Conservation (phyloP, 1,284 basidiomycete genomes). For the Puccinia polysora region DNA sequence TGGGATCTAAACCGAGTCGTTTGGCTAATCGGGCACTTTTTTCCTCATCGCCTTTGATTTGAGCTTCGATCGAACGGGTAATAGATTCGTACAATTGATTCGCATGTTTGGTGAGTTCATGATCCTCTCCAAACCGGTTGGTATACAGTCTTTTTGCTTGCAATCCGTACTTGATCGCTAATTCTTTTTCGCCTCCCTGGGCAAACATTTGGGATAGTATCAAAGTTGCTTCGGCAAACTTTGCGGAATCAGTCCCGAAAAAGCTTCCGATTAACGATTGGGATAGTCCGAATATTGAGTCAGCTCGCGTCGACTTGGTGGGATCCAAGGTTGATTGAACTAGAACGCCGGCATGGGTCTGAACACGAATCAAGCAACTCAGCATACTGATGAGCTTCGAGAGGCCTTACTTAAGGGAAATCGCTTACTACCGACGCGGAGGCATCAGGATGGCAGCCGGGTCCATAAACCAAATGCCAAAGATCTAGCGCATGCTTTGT, state of each 20-base stretch:
- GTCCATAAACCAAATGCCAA: constrained; percentile 58
- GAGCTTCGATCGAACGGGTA: constrained; percentile 36
- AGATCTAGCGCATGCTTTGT: constrained; percentile 58
- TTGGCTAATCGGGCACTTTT: constrained; percentile 30
- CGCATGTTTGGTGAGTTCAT: constrained; percentile 40
- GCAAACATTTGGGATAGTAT: constrained; percentile 37
- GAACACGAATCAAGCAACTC: no score
- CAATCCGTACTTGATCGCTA: constrained; percentile 31
- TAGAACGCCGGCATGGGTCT: constrained; percentile 41
- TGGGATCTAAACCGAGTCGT: constrained; percentile 37
- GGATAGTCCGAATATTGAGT: constrained; percentile 39
- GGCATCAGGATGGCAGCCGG: constrained; percentile 45
- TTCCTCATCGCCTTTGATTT: constrained; percentile 43
- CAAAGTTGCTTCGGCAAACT: constrained; percentile 41
- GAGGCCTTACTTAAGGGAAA: neutral
- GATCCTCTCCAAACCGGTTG: constrained; percentile 29
- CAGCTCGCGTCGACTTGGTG: constrained; percentile 8
- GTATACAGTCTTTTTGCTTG: constrained; percentile 31
- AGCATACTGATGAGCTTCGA: neutral
- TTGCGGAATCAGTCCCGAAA: constrained; percentile 30
- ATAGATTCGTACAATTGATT: constrained; percentile 23
- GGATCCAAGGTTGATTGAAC: constrained; percentile 29
- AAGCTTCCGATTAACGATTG: constrained; percentile 38
- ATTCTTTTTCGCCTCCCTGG: constrained; percentile 29
- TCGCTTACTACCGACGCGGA: constrained; percentile 32